Evolutionary conservation across 257 asterid genomes (phyloP), one percentile per base, ranked within the genome.

Genomic region (Schizonepeta tenuifolia): DNA sequence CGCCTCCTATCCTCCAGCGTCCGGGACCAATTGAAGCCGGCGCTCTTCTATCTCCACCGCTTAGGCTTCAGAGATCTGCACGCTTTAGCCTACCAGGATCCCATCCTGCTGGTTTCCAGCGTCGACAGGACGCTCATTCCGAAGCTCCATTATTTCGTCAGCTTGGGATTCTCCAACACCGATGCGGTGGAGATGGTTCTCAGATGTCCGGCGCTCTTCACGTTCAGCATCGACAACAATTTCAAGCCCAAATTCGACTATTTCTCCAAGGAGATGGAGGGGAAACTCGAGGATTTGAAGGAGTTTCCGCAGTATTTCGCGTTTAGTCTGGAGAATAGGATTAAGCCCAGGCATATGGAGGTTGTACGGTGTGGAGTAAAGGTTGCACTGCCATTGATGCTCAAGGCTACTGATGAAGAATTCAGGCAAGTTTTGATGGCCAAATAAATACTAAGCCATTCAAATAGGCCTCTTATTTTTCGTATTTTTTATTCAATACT

Each of bases 41-140:
- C 98, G n/a, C 59, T 93, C 2, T 88, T 91, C 78, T 93, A 87
- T 59, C 90, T 93, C 38, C 86, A 80, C 31, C 67, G 96, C 40
- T 82, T 93, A 6, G 98, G 98, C 38, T 88, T 89, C 65, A 79
- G 44, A 24, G 90, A 88, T 72, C 28, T 88, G 40, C 69, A 54
- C 44, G 86, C 95, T 0, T 55, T 93, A 54, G 96, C 91, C 17
- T 84, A 85, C 57, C 96, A 86, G 50, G 96, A 93, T 47, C 87
- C 97, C 2, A 81, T 93, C 2, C 56, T 93, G 21, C 78, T 93
- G 12, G 98, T 93, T 7, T 93, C 96, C 10, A 85, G 89, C 54
- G 96, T 93, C 63, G 91, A 91, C 74, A 91, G 77, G 20, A 93
- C 98, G n/a, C 75, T 93, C 59, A 89, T 88, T 6, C 96, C 96